phyloP scores from a whole-genome alignment of 192 early-diverging fungal species.

The Cladochytrium replicatum region DNA sequence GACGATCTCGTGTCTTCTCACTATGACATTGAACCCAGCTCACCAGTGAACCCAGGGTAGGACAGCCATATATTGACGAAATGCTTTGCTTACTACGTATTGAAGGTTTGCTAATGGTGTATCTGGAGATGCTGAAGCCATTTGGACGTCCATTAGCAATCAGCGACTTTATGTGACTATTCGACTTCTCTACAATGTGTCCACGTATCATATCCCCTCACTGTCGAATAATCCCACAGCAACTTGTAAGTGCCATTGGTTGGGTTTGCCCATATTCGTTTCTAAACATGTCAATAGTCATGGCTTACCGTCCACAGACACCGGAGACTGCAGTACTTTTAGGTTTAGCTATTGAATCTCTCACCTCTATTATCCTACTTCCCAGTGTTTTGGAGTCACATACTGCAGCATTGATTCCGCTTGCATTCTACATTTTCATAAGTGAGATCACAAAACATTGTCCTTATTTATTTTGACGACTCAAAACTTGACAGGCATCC shows the following conservation, averaged over 20 bases:
- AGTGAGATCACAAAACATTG: slow-evolving; percentile 1
- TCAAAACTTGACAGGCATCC: slow-evolving; percentile 10
- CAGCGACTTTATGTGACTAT: background rate
- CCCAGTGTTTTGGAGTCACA: background rate
- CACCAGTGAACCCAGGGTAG: background rate
- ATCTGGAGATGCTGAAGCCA: slow-evolving; percentile 1
- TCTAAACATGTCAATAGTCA: slow-evolving; percentile 16
- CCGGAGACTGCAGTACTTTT: slow-evolving; percentile 12
- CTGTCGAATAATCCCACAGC: slow-evolving; percentile 26
- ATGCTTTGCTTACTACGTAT: background rate
- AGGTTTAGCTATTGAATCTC: slow-evolving; percentile 11
- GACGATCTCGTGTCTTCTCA: background rate
- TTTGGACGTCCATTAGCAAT: background rate
- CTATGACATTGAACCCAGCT: background rate
- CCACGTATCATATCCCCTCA: slow-evolving; percentile 23
- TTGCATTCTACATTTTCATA: slow-evolving; percentile 19
- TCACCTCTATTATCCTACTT: slow-evolving; percentile 5
- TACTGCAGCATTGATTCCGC: slow-evolving; percentile 2
- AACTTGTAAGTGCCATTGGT: slow-evolving; percentile 5
- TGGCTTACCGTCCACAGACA: slow-evolving; percentile 10
- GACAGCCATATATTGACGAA: slow-evolving; percentile 1
- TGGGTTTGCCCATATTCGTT: background rate
- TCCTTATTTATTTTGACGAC: background rate
- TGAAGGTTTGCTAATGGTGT: background rate
- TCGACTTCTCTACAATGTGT: slow-evolving; percentile 25